Base-by-base conservation (phyloP, 1,284 basidiomycete species). In the Ganoderma leucocontextum region DNA sequence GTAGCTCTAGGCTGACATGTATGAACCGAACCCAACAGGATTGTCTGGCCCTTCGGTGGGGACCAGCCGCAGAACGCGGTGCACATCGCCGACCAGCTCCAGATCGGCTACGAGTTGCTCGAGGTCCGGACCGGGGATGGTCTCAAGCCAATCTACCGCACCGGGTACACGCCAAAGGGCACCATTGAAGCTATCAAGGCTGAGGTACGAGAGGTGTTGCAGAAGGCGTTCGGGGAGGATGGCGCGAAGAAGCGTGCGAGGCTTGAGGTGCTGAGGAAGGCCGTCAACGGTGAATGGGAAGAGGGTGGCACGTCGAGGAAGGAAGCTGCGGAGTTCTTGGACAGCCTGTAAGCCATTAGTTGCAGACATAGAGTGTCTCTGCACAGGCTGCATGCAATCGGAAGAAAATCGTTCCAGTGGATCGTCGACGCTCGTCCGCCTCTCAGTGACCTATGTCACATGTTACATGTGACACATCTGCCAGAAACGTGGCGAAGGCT, bases 51-150 rank as follows among this genome's bases (percentile, higher is more conserved):
- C 2, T 73, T 76, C 62, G 64, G 55, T 12, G 74, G 69, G 1
- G 77, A 78, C 67, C 77, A 78, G 59, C 76, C 76, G 12, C 9
- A 57, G 12, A 76, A 75, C 65, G 74, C 76, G 29, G 64, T 76
- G 2, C 68, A 74, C 60, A 62, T 76, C 10, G 63, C 71, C 4
- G 67, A 74, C 12, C 70, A 60, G 35, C 73, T 71, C 59, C 58
- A 74, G 22, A 68, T 78, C 8, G 77, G 73, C 2, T 78, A 77
- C 63, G 75, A 78, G 70, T 66, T 78, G 29, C 53, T 77, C 22
- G 74, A 77, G 60, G 77, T 77, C 0, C 74, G 77, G 6, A 70
- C 72, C 4, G 76, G 74, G 4, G 9, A 22, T 4, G 75, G 75
- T 1, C 64, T 75, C 12, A 69, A 73, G 58, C 70, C 64, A 25